A percentile compares a stretch with the other conserved stretches of the same genome.
Evolutionary conservation across 1,284 basidiomycete genomes (phyloP).

Genomic region (Binderoboletus segoi): DNA sequence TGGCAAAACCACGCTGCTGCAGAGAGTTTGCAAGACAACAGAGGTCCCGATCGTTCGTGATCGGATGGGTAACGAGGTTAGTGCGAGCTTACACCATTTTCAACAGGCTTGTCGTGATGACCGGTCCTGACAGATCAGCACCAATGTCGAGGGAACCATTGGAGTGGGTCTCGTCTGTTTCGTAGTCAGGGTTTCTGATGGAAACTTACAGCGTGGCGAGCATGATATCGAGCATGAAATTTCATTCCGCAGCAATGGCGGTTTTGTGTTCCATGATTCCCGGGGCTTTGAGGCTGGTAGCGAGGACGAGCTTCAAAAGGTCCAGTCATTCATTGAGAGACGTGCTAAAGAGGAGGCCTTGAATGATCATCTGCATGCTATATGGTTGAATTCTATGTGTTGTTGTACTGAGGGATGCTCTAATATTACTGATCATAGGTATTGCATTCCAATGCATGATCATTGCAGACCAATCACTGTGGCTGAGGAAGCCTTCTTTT

Average conservation of each 20-base stretch:
- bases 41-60: not conserved
- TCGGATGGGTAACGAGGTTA: not conserved
- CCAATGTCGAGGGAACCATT: not conserved
- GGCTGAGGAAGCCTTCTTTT: conserved; percentile 18
- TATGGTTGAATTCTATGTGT: conserved; percentile 22
- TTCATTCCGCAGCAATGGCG: conserved; percentile 21
- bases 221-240: conserved; percentile 37
- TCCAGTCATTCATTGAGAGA: conserved; percentile 22
- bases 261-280: conserved; percentile 36
- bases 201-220: conserved; percentile 28
- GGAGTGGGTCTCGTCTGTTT: not conserved
- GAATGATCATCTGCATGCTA: conserved; percentile 26
- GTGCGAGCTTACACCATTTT: not conserved
- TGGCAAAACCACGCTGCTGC: conserved; percentile 5
- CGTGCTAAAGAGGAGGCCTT: conserved; percentile 2
- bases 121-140: not conserved
- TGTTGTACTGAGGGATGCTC: too few species aligned
- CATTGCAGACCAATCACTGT: conserved; percentile 3
- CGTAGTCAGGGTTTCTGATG: not conserved
- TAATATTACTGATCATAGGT: conserved; percentile 6
- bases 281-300: conserved; percentile 11
- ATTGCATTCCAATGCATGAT: conserved; percentile 18
- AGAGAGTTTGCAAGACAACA: conserved; percentile 4
- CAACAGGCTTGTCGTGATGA: not conserved
- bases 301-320: conserved; percentile 18